Conservation (phyloP, 345 rosid species). For the Viola odorata region DNA sequence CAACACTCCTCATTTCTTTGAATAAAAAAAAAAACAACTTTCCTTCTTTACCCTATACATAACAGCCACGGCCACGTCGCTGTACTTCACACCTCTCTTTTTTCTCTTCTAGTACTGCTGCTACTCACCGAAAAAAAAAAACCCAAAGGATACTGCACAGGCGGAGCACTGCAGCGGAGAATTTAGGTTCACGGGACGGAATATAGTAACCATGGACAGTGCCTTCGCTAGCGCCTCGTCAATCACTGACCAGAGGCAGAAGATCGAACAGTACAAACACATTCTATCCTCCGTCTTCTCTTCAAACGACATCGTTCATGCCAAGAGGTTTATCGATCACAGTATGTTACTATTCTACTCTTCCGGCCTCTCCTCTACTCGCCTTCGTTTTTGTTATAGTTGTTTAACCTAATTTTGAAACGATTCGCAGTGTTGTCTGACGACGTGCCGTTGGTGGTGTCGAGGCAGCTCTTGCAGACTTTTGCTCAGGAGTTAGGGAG, state of each 20-base stretch:
- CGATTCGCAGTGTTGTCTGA: slow-evolving; percentile 71
- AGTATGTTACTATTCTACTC: slow-evolving; percentile 26
- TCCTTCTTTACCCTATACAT: too few species aligned
- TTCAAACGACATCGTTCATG: slow-evolving; percentile 67
- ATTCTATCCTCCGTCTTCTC: slow-evolving; percentile 79
- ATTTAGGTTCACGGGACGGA: too few species aligned
- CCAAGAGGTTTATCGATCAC: slow-evolving; percentile 91
- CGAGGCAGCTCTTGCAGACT: slow-evolving; percentile 87
- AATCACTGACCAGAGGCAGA: slow-evolving; percentile 88
- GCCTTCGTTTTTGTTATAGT: not conserved
- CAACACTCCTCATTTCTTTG: too few species aligned
- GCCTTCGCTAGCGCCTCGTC: slow-evolving; percentile 69
- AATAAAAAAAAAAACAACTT: too few species aligned
- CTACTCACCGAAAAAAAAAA: too few species aligned
- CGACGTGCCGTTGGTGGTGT: slow-evolving; percentile 84
- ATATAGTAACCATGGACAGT: slow-evolving; percentile 45
- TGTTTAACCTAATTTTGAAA: not conserved
- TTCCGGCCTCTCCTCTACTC: too few species aligned
- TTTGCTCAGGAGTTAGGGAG: slow-evolving; percentile 83
- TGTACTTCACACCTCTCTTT: too few species aligned
- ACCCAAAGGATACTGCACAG: too few species aligned
- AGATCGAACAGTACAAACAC: slow-evolving; percentile 96
- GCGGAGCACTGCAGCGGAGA: too few species aligned
- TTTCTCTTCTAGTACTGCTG: too few species aligned
- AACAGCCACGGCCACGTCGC: too few species aligned